A percentile compares a stretch with the other conserved stretches of the same genome.
Conservation (phyloP, 2,329 filamentous ascomycete genomes). For the Talaromyces sp. region DNA sequence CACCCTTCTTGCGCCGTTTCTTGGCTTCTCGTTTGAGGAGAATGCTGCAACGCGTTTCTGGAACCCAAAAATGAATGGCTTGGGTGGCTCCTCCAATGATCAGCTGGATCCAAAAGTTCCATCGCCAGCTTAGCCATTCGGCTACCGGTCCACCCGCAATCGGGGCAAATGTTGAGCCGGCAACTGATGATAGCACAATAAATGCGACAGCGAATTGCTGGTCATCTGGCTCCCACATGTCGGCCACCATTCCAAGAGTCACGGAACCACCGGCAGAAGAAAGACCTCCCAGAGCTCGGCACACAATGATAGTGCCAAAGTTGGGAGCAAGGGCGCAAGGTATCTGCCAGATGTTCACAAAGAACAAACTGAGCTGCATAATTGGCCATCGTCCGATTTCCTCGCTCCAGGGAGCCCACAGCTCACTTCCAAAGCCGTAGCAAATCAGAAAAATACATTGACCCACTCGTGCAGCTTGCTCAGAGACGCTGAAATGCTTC, state of each 20-base stretch:
- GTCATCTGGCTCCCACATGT: slow-evolving; percentile 53
- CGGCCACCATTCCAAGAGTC: slow-evolving; percentile 59
- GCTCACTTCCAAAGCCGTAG: slow-evolving; percentile 79
- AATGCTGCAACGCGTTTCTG: slow-evolving; percentile 54
- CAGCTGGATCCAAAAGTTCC: slow-evolving; percentile 60
- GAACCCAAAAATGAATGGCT: slow-evolving; percentile 42
- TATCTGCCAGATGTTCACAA: slow-evolving; percentile 73
- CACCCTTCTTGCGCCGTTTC: slow-evolving; percentile 48
- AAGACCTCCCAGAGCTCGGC: slow-evolving; percentile 58
- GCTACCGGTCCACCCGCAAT: slow-evolving; percentile 51
- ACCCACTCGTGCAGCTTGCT: slow-evolving; percentile 62
- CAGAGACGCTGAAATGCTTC: slow-evolving; percentile 60
- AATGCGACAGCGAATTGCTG: slow-evolving; percentile 57
- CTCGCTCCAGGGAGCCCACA: slow-evolving; percentile 83
- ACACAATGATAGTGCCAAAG: slow-evolving; percentile 62
- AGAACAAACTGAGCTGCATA: slow-evolving; percentile 63
- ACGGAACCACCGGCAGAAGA: slow-evolving; percentile 60
- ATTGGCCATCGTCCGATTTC: slow-evolving; percentile 72
- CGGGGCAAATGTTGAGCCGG: slow-evolving; percentile 43
- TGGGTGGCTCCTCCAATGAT: slow-evolving; percentile 53
- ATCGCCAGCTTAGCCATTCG: slow-evolving; percentile 45
- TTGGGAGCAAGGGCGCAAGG: slow-evolving; percentile 67
- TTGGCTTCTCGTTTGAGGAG: slow-evolving; percentile 56
- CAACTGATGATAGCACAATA: slow-evolving; percentile 53
- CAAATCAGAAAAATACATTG: slow-evolving; percentile 72